These are phyloP conservation scores for Salvia splendens DNA, from an alignment of 257 asterid genomes.

Conservation along the genomic window DNA sequence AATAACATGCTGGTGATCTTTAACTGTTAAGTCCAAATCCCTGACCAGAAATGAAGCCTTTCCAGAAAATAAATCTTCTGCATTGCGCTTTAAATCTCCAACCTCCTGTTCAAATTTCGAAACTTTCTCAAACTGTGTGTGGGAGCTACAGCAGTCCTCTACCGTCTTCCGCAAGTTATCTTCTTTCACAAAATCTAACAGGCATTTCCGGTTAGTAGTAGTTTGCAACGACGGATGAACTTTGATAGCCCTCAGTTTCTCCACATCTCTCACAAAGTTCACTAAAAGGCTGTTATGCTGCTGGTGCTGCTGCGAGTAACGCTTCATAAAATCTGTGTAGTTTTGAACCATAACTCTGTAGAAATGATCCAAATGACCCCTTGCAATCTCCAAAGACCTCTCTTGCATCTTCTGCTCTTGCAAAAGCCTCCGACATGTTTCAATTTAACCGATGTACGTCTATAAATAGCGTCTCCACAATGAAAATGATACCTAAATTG, in stretches of 20 bases:
- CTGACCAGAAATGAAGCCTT: constrained; percentile 67
- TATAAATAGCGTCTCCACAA: constrained; percentile 69
- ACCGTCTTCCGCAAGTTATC: constrained; percentile 75
- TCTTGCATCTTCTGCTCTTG: constrained; percentile 92
- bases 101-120: constrained; percentile 81
- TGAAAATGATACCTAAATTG: constrained; percentile 91
- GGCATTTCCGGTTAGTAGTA: constrained; percentile 63
- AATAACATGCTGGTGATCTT: constrained; percentile 64
- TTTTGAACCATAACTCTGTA: constrained; percentile 77
- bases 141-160: constrained; percentile 84
- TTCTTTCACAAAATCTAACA: constrained; percentile 86
- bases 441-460: constrained; percentile 58
- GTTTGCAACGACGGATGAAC: constrained; percentile 70
- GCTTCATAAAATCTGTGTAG: constrained; percentile 66
- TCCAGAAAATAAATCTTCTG: constrained; percentile 68
- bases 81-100: constrained; percentile 73
- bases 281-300: constrained; percentile 63
- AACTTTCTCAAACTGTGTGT: constrained; percentile 80
- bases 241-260: constrained; percentile 70
- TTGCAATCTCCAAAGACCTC: constrained; percentile 84
- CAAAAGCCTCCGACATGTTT: constrained; percentile 63
- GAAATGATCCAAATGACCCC: constrained; percentile 81
- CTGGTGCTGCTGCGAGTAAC: constrained; percentile 79
- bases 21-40: constrained; percentile 67
- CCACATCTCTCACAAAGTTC: constrained; percentile 80